Conservation (phyloP, 352 stramenopile genomes). For the Globisporangium nagaii region DNA sequence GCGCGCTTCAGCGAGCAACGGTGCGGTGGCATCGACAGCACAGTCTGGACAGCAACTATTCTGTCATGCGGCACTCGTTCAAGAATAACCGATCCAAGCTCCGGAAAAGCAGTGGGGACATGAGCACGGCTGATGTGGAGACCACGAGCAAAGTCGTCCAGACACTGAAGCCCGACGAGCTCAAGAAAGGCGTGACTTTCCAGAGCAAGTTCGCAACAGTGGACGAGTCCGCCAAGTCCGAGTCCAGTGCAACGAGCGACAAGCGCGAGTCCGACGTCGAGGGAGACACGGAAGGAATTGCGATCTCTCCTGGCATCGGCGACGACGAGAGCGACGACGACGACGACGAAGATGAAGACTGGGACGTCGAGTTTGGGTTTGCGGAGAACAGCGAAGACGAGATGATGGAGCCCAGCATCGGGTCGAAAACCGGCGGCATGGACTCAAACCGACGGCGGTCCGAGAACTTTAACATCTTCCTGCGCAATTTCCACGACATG, state of each 20-base stretch:
- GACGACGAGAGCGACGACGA: slow-evolving; percentile 11
- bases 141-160: not conserved
- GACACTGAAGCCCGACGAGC: slow-evolving; percentile 3
- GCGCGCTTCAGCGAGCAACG: slow-evolving; percentile 10
- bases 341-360: slow-evolving; percentile 56
- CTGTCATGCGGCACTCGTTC: slow-evolving; percentile 18
- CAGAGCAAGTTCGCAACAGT: not conserved
- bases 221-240: slow-evolving; percentile 2
- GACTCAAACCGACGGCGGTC: slow-evolving; percentile 51
- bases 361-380: slow-evolving; percentile 80
- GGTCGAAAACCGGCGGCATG: slow-evolving; percentile 34
- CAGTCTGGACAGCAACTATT: slow-evolving; percentile 22
- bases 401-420: slow-evolving; percentile 16
- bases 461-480: slow-evolving; percentile 83
- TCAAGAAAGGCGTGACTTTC: slow-evolving; percentile 11
- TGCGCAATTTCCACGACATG: slow-evolving; percentile 71
- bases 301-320: not conserved
- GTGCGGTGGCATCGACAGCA: slow-evolving; percentile 30
- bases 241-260: slow-evolving; percentile 1
- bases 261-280: not conserved
- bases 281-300: not conserved
- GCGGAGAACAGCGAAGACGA: slow-evolving; percentile 34
- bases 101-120: slow-evolving; percentile 28
- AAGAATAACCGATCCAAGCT: slow-evolving; percentile 14
- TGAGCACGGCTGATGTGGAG: slow-evolving; percentile 12